Evolutionary conservation across 2,329 filamentous ascomycete species (phyloP).

Genomic region (Monilinia laxa): DNA sequence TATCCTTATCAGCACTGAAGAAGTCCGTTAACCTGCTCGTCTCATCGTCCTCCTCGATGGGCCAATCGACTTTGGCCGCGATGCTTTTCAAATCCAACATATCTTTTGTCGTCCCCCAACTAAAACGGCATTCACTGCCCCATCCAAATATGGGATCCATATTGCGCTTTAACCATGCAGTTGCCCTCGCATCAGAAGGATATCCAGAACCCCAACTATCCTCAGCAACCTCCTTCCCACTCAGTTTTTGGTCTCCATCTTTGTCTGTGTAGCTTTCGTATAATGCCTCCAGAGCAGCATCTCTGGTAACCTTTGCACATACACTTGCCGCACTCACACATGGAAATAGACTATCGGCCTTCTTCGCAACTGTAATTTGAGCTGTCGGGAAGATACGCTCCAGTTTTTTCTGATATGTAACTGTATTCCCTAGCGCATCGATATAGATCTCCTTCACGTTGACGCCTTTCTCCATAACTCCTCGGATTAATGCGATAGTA

Average conservation of each 20-base stretch:
- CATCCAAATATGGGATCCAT: slow-evolving; percentile 96
- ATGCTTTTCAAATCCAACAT: slow-evolving; percentile 67
- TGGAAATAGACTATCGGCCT: slow-evolving; percentile 89
- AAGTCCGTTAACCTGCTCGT: slow-evolving; percentile 74
- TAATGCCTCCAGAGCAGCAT: slow-evolving; percentile 80
- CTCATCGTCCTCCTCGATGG: slow-evolving; percentile 67
- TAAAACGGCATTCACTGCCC: slow-evolving; percentile 90
- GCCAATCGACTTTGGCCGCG: slow-evolving; percentile 80
- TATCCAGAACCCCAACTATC: slow-evolving; percentile 88
- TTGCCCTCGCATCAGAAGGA: slow-evolving; percentile 80
- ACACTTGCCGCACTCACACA: slow-evolving; percentile 92
- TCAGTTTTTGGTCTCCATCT: slow-evolving; percentile 33
- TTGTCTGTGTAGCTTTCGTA: slow-evolving; percentile 48
- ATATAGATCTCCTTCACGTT: slow-evolving; percentile 90
- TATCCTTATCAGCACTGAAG: slow-evolving; percentile 49
- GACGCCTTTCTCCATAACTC: slow-evolving; percentile 73
- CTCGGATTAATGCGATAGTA: slow-evolving; percentile 77
- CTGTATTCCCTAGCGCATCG: slow-evolving; percentile 86
- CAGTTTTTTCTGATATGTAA: slow-evolving; percentile 78
- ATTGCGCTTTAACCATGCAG: slow-evolving; percentile 76
- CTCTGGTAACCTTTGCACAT: slow-evolving; percentile 92
- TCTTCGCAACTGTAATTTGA: slow-evolving; percentile 77
- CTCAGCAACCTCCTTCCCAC: slow-evolving; percentile 35
- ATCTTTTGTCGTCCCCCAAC: slow-evolving; percentile 94
- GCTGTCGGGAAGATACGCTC: slow-evolving; percentile 79